phyloP scores from a whole-genome alignment of 257 asterid genomes.

The Buddleja alternifolia region DNA sequence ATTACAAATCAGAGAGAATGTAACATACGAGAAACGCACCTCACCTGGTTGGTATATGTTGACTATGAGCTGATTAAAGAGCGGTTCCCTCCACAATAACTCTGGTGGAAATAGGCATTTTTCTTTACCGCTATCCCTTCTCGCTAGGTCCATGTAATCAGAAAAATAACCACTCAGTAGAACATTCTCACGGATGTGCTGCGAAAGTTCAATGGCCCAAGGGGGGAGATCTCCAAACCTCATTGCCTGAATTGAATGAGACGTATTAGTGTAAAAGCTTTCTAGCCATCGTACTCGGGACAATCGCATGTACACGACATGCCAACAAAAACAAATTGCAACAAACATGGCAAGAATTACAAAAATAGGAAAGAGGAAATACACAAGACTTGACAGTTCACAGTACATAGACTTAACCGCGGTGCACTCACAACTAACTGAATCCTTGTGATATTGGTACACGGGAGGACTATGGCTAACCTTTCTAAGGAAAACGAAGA shows the following conservation, averaged over 20 bases:
- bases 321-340: not conserved
- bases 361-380: constrained; percentile 1
- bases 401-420: not conserved
- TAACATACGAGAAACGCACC: constrained; percentile 66
- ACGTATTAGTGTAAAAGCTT: not conserved
- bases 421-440: not conserved
- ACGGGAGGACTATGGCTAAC: not conserved
- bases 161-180: constrained; percentile 27
- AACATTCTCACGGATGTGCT: constrained; percentile 51
- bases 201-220: constrained; percentile 79
- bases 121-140: constrained; percentile 31
- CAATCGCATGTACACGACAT: not conserved
- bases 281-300: not conserved
- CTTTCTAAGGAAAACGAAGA: not conserved
- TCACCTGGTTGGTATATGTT: constrained; percentile 91
- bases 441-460: not conserved
- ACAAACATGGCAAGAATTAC: not conserved
- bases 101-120: constrained; percentile 49
- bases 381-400: not conserved
- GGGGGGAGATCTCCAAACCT: constrained; percentile 88
- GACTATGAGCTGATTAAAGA: constrained; percentile 80
- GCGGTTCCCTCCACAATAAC: constrained; percentile 76
- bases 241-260: constrained; percentile 67
- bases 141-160: constrained; percentile 25
- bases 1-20: not conserved